Evolutionary conservation across 768 basidiomycete species (phyloP).

Genomic region (Hemileccinum impolitum): DNA sequence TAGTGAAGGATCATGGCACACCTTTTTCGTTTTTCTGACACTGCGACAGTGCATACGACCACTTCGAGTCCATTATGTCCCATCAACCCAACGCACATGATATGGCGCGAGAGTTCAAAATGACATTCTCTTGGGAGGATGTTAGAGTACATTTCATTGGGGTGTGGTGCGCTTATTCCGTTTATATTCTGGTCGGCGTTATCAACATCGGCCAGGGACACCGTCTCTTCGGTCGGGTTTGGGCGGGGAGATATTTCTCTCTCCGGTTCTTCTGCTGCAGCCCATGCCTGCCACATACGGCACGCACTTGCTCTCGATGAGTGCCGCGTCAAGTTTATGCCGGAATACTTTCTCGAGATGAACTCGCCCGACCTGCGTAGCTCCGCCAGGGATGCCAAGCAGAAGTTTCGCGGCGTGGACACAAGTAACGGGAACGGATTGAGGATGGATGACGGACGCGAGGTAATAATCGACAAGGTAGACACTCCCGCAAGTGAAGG

Average conservation of each 20-base stretch:
- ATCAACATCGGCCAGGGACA: slow-evolving; percentile 44
- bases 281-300: slow-evolving; percentile 52
- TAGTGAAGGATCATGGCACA: not conserved
- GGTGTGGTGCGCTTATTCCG: slow-evolving; percentile 38
- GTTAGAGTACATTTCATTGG: slow-evolving; percentile 50
- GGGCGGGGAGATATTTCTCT: slow-evolving; percentile 42
- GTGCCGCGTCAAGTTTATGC: slow-evolving; percentile 53
- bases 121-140: slow-evolving; percentile 40
- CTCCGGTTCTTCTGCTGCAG: slow-evolving; percentile 55
- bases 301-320: slow-evolving; percentile 65
- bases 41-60: slow-evolving; percentile 13
- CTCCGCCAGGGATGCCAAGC: slow-evolving; percentile 25
- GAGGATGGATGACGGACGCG: not conserved
- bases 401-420: not conserved
- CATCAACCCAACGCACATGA: slow-evolving; percentile 14
- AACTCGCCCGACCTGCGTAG: slow-evolving; percentile 17
- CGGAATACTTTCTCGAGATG: slow-evolving; percentile 31
- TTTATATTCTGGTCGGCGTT: not conserved
- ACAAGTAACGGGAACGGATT: not conserved
- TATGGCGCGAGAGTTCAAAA: slow-evolving; percentile 35
- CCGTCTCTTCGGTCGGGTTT: slow-evolving; percentile 58
- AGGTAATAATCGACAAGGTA: not conserved
- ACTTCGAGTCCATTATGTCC: slow-evolving; percentile 13
- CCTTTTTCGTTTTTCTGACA: not conserved
- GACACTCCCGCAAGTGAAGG: not conserved